Percentiles rank a stretch among this genome's conserved stretches.
Conservation (phyloP, 768 basidiomycete genomes). For the Calocybe indica region DNA sequence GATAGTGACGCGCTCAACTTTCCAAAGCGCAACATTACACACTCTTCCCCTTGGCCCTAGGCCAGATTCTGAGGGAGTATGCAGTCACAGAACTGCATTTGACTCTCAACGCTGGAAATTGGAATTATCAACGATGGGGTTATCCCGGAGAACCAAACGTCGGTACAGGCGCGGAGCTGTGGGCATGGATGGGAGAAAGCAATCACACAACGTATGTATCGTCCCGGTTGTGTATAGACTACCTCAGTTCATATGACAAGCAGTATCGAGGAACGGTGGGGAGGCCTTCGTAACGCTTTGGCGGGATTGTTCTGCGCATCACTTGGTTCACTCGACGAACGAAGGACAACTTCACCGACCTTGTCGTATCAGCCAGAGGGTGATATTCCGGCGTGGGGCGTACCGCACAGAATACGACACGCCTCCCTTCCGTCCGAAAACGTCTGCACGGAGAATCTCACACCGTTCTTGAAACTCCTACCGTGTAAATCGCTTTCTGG, state of each 20-base stretch:
- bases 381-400: slow-evolving; percentile 39
- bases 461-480: slow-evolving; percentile 90
- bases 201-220: slow-evolving; percentile 39
- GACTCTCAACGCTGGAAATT: slow-evolving; percentile 85
- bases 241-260: slow-evolving; percentile 3
- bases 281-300: slow-evolving; percentile 79
- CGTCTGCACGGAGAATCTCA: slow-evolving; percentile 97
- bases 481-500: slow-evolving; percentile 91
- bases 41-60: slow-evolving; percentile 80
- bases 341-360: slow-evolving; percentile 65
- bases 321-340: slow-evolving; percentile 69
- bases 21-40: slow-evolving; percentile 75
- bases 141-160: slow-evolving; percentile 72
- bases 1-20: not conserved
- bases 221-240: not conserved
- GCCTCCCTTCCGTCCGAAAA: slow-evolving; percentile 76
- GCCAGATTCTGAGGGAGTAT: slow-evolving; percentile 82
- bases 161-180: slow-evolving; percentile 82
- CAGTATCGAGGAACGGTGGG: slow-evolving; percentile 78
- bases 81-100: slow-evolving; percentile 86
- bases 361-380: slow-evolving; percentile 61
- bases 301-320: slow-evolving; percentile 95
- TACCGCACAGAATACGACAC: slow-evolving; percentile 58
- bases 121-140: slow-evolving; percentile 85
- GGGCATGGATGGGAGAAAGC: slow-evolving; percentile 86